A percentile compares a stretch with the other conserved stretches of the same genome.
Conservation (phyloP, 2,329 filamentous ascomycete species). For the Penicillium oxalicum region DNA sequence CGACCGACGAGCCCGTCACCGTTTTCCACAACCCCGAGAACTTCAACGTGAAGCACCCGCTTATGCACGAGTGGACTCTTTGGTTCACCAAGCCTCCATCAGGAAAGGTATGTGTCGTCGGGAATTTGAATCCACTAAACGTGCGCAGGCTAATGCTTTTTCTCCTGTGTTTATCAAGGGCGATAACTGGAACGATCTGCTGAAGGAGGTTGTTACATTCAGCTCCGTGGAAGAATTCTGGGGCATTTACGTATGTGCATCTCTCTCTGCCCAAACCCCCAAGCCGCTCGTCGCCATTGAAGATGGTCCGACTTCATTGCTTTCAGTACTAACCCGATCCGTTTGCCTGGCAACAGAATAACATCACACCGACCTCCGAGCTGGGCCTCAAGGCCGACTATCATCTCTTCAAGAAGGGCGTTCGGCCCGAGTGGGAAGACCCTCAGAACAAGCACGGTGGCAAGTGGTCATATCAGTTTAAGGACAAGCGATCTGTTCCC, state of each 20-base stretch:
- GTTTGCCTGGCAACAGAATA: slow-evolving; percentile 63
- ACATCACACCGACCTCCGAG: slow-evolving; percentile 92
- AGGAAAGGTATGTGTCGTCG: slow-evolving; percentile 64
- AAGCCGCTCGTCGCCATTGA: too few relatives aligned
- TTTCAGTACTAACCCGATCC: slow-evolving; percentile 10
- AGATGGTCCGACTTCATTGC: too few relatives aligned
- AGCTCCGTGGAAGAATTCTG: slow-evolving; percentile 99
- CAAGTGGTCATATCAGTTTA: slow-evolving; percentile 98
- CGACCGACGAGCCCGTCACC: slow-evolving; percentile 63
- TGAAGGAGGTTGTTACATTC: slow-evolving; percentile 98
- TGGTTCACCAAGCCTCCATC: slow-evolving; percentile 99
- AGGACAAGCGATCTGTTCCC: slow-evolving; percentile 84
- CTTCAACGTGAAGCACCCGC: slow-evolving; percentile 98
- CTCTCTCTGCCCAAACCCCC: neutral
- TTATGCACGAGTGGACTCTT: slow-evolving; percentile 95
- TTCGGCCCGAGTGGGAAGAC: slow-evolving; percentile 98
- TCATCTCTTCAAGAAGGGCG: slow-evolving; percentile 96
- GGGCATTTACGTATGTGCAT: slow-evolving; percentile 84
- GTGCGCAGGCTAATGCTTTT: neutral
- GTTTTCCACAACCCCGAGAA: slow-evolving; percentile 98
- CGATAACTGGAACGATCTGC: slow-evolving; percentile 96
- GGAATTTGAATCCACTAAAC: too few relatives aligned
- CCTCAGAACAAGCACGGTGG: slow-evolving; percentile 97
- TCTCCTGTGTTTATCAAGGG: slow-evolving; percentile 50
- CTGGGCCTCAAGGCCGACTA: slow-evolving; percentile 97